phyloP scores from a whole-genome alignment of 495 filamentous ascomycete genomes.

The Neurospora pannonica region DNA sequence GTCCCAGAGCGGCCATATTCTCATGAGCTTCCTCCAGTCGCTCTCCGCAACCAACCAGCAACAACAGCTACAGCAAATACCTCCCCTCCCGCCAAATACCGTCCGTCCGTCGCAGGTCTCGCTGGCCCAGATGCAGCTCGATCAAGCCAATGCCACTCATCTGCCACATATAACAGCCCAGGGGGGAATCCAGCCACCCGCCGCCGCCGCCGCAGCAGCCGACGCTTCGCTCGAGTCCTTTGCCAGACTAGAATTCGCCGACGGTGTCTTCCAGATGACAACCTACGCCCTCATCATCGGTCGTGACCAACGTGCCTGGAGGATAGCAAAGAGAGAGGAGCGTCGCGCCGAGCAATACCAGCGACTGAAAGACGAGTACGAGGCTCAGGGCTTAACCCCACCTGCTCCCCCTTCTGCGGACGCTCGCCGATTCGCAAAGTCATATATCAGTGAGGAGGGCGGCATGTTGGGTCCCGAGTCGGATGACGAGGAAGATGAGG shows the following conservation, averaged over 20 bases:
- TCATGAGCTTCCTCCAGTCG: slow-evolving; percentile 19
- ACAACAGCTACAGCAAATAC: slow-evolving; percentile 4
- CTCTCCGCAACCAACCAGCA: slow-evolving; percentile 5
- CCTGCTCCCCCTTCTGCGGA: slow-evolving; percentile 29
- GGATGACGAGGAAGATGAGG: slow-evolving; percentile 30
- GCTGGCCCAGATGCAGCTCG: slow-evolving; percentile 10
- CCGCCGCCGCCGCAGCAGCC: slow-evolving; percentile 10
- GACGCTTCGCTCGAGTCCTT: slow-evolving; percentile 38
- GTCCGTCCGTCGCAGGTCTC: slow-evolving; percentile 24
- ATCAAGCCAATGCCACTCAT: slow-evolving; percentile 1
- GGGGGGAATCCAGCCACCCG: slow-evolving; percentile 9
- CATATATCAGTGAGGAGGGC: slow-evolving; percentile 43
- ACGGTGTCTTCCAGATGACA: slow-evolving; percentile 43
- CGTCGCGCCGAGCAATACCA: slow-evolving; percentile 29
- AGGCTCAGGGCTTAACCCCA: slow-evolving; percentile 28
- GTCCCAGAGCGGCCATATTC: slow-evolving; percentile 6
- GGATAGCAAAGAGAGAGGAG: slow-evolving; percentile 33
- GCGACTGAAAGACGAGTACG: slow-evolving; percentile 26
- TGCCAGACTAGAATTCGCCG: slow-evolving; percentile 41
- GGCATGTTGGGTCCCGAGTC: slow-evolving; percentile 44
- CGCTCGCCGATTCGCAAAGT: slow-evolving; percentile 40
- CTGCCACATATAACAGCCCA: neutral
- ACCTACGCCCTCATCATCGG: slow-evolving; percentile 43
- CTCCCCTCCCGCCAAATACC: slow-evolving; percentile 14
- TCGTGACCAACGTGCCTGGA: slow-evolving; percentile 36